Conservation (phyloP, 73 alveolate species). For the Stentor roeselii region DNA sequence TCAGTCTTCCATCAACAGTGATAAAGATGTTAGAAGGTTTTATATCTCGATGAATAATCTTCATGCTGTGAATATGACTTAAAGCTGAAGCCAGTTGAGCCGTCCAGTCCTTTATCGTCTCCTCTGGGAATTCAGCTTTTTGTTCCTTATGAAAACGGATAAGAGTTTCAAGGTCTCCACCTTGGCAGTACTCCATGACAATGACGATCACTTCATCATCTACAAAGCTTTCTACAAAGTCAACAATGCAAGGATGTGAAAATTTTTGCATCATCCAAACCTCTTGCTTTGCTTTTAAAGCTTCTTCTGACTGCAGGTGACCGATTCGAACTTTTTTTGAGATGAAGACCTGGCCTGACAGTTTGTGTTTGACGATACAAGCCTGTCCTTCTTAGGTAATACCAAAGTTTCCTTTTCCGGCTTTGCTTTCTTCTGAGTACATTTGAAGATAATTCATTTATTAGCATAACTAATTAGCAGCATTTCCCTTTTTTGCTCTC, state of each 20-base stretch:
- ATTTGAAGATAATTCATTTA: background rate
- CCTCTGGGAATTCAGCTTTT: conserved; percentile 51
- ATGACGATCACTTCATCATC: conserved; percentile 58
- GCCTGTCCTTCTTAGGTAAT: background rate
- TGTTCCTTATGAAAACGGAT: conserved; percentile 48
- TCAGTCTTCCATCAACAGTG: conserved; percentile 61
- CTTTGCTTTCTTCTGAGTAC: background rate
- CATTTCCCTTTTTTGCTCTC: no score
- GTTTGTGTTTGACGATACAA: background rate
- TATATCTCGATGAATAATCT: conserved; percentile 85
- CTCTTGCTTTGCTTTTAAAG: conserved; percentile 5
- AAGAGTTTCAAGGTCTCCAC: conserved; percentile 68
- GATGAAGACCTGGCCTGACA: background rate
- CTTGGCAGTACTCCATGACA: conserved; percentile 74
- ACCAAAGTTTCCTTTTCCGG: background rate
- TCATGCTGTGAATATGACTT: conserved; percentile 58
- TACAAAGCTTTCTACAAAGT: conserved; percentile 69
- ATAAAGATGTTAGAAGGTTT: conserved; percentile 83
- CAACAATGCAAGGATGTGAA: conserved; percentile 64
- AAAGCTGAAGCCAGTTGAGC: conserved; percentile 57
- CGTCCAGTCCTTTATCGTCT: conserved; percentile 54
- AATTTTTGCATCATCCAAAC: conserved; percentile 61
- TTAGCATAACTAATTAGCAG: no score
- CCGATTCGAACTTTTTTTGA: background rate
- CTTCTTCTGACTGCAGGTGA: background rate